Conservation (phyloP, 768 basidiomycete species). For the Auriscalpium orientale region DNA sequence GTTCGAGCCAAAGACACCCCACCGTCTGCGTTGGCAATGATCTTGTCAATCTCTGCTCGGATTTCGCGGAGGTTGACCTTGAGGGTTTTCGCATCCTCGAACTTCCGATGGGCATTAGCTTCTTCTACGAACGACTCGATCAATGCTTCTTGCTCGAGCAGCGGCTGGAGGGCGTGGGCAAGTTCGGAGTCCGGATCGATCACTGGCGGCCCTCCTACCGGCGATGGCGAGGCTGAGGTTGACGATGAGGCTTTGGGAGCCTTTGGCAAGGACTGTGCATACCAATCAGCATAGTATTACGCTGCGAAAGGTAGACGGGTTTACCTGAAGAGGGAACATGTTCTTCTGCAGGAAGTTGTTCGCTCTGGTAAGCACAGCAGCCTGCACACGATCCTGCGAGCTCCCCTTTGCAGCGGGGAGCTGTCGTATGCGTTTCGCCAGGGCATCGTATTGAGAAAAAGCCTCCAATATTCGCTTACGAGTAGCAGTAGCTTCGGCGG, state of each 20-base stretch:
- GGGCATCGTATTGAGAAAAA: conserved; percentile 82
- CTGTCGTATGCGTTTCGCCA: conserved; percentile 77
- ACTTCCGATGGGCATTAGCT: conserved; percentile 84
- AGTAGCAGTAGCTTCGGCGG: conserved; percentile 57
- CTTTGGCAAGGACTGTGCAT: conserved; percentile 37
- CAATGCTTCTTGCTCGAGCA: conserved; percentile 90
- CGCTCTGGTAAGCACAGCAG: conserved; percentile 70
- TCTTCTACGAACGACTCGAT: conserved; percentile 88
- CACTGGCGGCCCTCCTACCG: conserved; percentile 16
- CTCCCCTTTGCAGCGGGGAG: conserved; percentile 60
- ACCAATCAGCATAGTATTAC: neutral
- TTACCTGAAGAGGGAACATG: conserved; percentile 79
- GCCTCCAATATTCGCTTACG: conserved; percentile 80
- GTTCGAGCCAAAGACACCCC: neutral
- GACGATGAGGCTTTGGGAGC: conserved; percentile 27
- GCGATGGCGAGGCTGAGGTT: conserved; percentile 13
- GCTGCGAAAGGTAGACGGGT: conserved; percentile 10
- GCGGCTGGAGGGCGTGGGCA: conserved; percentile 71
- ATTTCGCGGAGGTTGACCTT: conserved; percentile 79
- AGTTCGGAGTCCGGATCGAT: conserved; percentile 63
- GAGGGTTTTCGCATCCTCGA: conserved; percentile 88
- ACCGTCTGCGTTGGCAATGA: conserved; percentile 34
- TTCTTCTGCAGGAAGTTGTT: conserved; percentile 81
- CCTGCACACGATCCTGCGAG: conserved; percentile 80
- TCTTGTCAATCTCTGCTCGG: conserved; percentile 69